Percentiles rank a stretch among this genome's conserved stretches.
These are phyloP conservation scores for Nitzschia putrida DNA, from an alignment of 108 stramenopile species.

Conservation along the genomic window DNA sequence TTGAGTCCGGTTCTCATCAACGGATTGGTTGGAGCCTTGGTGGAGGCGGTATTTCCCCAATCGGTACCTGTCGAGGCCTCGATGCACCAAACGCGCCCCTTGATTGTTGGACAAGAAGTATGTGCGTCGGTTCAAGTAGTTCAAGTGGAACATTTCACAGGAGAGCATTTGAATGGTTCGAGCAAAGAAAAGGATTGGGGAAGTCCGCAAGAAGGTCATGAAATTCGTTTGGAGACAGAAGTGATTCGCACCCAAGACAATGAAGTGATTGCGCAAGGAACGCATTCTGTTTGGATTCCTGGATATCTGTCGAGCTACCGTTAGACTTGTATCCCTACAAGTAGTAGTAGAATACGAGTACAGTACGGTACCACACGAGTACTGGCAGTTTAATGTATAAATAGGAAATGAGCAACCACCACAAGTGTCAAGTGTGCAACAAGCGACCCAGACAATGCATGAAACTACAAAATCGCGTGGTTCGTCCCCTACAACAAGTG, in stretches of 20 bases:
- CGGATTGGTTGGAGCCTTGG: constrained; percentile 54
- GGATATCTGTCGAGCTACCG: constrained; percentile 32
- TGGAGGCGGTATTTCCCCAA: constrained; percentile 54
- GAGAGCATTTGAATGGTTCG: constrained; percentile 2
- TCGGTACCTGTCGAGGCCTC: constrained; percentile 25
- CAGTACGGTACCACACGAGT: too few species aligned
- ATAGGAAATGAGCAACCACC: too few species aligned
- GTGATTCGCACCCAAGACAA: constrained; percentile 48
- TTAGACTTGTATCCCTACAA: background rate
- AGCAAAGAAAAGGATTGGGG: constrained; percentile 11
- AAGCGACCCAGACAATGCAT: too few species aligned
- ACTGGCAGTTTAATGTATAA: too few species aligned
- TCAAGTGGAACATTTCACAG: constrained; percentile 8
- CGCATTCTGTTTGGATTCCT: constrained; percentile 54
- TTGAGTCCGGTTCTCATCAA: constrained; percentile 45
- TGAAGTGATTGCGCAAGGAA: constrained; percentile 43
- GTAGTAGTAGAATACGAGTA: too few species aligned
- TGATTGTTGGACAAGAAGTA: constrained; percentile 53
- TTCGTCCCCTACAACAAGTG: too few species aligned
- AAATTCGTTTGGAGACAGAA: constrained; percentile 40
- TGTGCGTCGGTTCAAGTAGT: constrained; percentile 34
- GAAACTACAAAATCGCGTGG: too few species aligned
- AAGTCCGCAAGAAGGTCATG: constrained; percentile 32
- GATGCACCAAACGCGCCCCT: constrained; percentile 41
- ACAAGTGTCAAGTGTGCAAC: too few species aligned